Evolutionary conservation across 2,329 filamentous ascomycete genomes (phyloP), one percentile per base, ranked within the genome.

Genomic region (Chaetomium sp.): DNA sequence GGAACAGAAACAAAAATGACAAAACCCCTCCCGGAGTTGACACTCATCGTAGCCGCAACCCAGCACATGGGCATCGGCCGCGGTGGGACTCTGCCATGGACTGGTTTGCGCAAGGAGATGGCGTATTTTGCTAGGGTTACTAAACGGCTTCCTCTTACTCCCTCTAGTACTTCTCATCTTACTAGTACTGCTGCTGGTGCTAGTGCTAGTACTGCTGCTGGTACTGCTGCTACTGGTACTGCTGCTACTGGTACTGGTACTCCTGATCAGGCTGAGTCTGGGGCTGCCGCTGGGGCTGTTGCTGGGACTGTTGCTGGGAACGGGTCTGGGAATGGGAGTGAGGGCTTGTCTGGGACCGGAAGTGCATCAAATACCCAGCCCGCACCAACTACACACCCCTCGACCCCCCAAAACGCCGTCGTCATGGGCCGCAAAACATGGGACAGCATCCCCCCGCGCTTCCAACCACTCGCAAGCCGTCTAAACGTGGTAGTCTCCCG

Each of bases 371-470:
- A 2, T 3, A 27, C 19, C 19, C 19, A 27, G n/a, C n/a, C 38
- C 9, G 4, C 32, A 40, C 10, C 34, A 38, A 5, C 11, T 8
- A 48, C 34, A 27, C 6, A 32, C 46, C 19, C 4, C 46, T 11
- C 1, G 34, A 38, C 5, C 35, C 12, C 27, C 6, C 52, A 73
- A 71, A 92, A 91, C 70, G 88, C 89, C 14, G 89, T 97, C 51
- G 87, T 99, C 64, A 99, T 99, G 94, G 94, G 94, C 58, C 88
- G 94, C 67, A 96, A 95, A 72, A 99, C 94, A 0, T 99, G 92
- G 86, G 90, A 95, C 52, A 90, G 85, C 61, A 92, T 99, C 58
- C 92, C 94, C 2, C 68, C 76, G 6, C 80, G 78, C 51, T 91
- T 94, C 69, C 80, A 91, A 2, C 94, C 94, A 14, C 78, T 99